Conservation (phyloP, 2,329 filamentous ascomycete species). For the Cordyceps javanica region DNA sequence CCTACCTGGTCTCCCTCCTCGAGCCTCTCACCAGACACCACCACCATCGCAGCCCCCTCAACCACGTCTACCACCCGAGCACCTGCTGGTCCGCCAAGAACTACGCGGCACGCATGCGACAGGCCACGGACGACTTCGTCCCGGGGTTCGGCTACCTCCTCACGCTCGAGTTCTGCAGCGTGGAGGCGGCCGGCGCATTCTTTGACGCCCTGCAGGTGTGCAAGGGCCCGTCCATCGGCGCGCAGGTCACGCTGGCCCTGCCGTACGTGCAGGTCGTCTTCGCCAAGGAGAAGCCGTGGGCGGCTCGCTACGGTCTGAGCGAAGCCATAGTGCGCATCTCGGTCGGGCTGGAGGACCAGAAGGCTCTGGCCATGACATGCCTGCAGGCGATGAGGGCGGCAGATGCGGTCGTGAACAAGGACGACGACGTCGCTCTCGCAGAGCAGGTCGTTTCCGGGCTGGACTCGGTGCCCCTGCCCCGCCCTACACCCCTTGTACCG, state of each 20-base stretch:
- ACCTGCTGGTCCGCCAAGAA: slow-evolving; percentile 18
- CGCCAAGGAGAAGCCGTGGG: slow-evolving; percentile 30
- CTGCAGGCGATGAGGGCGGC: not conserved
- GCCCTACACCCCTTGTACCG: not conserved
- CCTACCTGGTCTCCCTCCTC: slow-evolving; percentile 33
- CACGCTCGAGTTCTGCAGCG: slow-evolving; percentile 41
- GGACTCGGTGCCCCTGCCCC: not conserved
- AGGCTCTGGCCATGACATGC: slow-evolving; percentile 25
- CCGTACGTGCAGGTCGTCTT: slow-evolving; percentile 42
- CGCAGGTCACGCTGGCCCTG: slow-evolving; percentile 43
- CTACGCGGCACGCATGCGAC: slow-evolving; percentile 27
- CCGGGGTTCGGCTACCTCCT: slow-evolving; percentile 52
- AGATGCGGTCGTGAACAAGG: not conserved
- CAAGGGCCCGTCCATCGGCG: slow-evolving; percentile 47
- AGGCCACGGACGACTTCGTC: slow-evolving; percentile 34
- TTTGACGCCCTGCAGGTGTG: slow-evolving; percentile 35
- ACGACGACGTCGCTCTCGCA: not conserved
- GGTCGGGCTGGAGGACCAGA: slow-evolving; percentile 40
- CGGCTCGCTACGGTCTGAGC: slow-evolving; percentile 31
- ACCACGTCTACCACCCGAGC: slow-evolving; percentile 38
- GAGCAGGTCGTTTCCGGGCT: not conserved
- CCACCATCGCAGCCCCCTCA: slow-evolving; percentile 29
- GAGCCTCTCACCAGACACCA: slow-evolving; percentile 16
- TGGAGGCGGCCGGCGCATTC: slow-evolving; percentile 29
- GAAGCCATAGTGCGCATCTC: slow-evolving; percentile 40